Conservation (phyloP, 139 green algal genomes). For the Coelastrella sp. region DNA sequence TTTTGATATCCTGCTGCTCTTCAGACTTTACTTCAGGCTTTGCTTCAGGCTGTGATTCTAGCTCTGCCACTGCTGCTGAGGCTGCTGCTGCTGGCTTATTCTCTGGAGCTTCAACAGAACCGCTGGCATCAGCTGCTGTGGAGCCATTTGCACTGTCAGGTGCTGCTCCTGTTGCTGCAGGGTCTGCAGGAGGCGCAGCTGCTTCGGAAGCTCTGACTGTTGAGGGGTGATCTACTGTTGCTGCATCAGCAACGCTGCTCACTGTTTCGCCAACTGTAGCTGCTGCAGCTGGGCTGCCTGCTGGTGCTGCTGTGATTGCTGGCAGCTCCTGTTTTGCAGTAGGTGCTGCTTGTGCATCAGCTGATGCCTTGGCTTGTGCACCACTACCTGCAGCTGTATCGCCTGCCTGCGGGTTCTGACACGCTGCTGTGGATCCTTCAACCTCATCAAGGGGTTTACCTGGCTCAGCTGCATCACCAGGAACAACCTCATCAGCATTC, state of each 20-base stretch:
- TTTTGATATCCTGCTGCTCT: too few relatives aligned
- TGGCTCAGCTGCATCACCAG: background rate
- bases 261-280: too few relatives aligned
- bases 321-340: background rate
- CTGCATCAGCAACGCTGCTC: too few relatives aligned
- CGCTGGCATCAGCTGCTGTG: background rate
- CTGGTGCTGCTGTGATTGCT: background rate
- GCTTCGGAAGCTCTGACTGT: background rate
- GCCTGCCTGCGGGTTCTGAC: background rate
- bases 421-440: constrained; percentile 1
- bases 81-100: background rate
- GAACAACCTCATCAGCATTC: background rate
- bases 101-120: background rate
- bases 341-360: background rate
- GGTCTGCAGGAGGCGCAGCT: background rate
- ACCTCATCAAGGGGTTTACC: background rate
- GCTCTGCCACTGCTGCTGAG: too few relatives aligned
- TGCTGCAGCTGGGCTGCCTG: background rate
- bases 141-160: background rate
- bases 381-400: background rate
- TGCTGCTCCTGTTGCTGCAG: constrained; percentile 12
- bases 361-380: background rate
- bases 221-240: too few relatives aligned
- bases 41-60: too few relatives aligned
- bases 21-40: too few relatives aligned